A percentile compares a stretch with the other conserved stretches of the same genome.
Conservation (phyloP, 2,329 filamentous ascomycete species). For the Phyllosticta paracitricarpa region DNA sequence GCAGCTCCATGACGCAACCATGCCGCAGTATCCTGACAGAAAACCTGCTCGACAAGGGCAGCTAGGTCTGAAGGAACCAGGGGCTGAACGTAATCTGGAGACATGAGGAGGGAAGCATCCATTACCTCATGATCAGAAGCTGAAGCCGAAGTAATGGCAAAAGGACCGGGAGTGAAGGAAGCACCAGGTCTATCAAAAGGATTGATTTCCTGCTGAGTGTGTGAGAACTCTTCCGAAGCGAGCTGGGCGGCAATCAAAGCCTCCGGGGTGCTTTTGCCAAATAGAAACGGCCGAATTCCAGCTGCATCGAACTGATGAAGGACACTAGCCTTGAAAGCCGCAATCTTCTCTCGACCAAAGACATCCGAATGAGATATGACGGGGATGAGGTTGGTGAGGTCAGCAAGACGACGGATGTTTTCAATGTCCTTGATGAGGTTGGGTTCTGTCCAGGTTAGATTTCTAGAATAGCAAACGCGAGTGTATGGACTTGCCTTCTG, state of each 20-base stretch:
- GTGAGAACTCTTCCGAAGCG: slow-evolving; percentile 17
- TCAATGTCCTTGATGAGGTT: slow-evolving; percentile 52
- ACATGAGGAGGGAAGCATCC: slow-evolving; percentile 92
- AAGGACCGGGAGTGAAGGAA: slow-evolving; percentile 39
- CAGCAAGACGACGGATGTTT: slow-evolving; percentile 58
- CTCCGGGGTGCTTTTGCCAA: slow-evolving; percentile 38
- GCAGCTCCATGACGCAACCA: slow-evolving; percentile 77
- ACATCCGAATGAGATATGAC: slow-evolving; percentile 70
- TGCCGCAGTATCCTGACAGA: slow-evolving; percentile 66
- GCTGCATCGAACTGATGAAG: slow-evolving; percentile 41
- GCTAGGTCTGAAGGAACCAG: slow-evolving; percentile 65
- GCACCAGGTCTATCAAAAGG: slow-evolving; percentile 4
- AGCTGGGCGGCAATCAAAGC: slow-evolving; percentile 22
- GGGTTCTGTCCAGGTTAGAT: slow-evolving; percentile 16
- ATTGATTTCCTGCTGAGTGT: slow-evolving; percentile 14
- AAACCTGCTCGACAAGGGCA: slow-evolving; percentile 60
- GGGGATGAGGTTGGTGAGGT: slow-evolving; percentile 75
- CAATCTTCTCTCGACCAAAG: slow-evolving; percentile 48
- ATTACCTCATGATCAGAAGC: slow-evolving; percentile 69
- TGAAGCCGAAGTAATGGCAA: slow-evolving; percentile 66
- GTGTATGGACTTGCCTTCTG: slow-evolving; percentile 47
- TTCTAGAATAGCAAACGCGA: slow-evolving; percentile 22
- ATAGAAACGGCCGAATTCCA: slow-evolving; percentile 57
- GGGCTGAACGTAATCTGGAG: slow-evolving; percentile 76
- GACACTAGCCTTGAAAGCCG: slow-evolving; percentile 50